Base-by-base conservation (phyloP, 2,329 filamentous ascomycete species). In the Diatrype stigma region DNA sequence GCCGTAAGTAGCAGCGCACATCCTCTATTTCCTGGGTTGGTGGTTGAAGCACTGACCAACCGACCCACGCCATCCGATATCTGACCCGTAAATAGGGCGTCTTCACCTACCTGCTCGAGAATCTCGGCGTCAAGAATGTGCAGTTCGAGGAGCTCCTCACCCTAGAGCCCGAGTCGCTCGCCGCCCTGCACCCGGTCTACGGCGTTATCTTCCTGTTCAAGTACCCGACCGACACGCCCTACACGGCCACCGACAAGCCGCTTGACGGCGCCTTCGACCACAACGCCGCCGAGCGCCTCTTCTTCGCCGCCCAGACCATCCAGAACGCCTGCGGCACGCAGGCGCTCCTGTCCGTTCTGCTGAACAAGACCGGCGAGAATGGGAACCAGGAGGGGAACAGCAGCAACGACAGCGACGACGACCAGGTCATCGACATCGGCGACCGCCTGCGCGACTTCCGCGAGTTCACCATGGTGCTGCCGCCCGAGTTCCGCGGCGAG, bases 151-250 rank as follows among this genome's bases (percentile, higher is more conserved):
- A 99, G 75, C 85, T 99, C 57, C 83, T 96, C 52, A 87, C 89
- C 1, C 85, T 99, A 58, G 93, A 97, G 61, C 77, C 90, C 6
- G 83, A 89, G 48, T 80, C 81, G 51, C 80, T 95, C 12, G 79
- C 81, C 42, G 75, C 85, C 57, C 80, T 91, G 32, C 85, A 87
- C 61, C 88, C 89, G 17, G 79, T 96, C 48, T 95, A 96, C 74
- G 94, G 94, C 64, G 90, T 99, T 60, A 96, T 99, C 66, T 99
- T 99, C 73, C 89, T 99, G 69, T 99, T 99, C 85, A 97, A 96
- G 75, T 99, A 89, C 73, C 89, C 83, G 47, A 91, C 84, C 54
- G 85, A 88, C 66, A 81, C 71, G 54, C 81, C 76, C 61, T 86
- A 77, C 74, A 82, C 74, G 35, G 70, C 70, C 54, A 73, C 79